These are phyloP conservation scores for Lignosus rhinocerotis DNA, from an alignment of 1,284 basidiomycete genomes.

Conservation along the genomic window DNA sequence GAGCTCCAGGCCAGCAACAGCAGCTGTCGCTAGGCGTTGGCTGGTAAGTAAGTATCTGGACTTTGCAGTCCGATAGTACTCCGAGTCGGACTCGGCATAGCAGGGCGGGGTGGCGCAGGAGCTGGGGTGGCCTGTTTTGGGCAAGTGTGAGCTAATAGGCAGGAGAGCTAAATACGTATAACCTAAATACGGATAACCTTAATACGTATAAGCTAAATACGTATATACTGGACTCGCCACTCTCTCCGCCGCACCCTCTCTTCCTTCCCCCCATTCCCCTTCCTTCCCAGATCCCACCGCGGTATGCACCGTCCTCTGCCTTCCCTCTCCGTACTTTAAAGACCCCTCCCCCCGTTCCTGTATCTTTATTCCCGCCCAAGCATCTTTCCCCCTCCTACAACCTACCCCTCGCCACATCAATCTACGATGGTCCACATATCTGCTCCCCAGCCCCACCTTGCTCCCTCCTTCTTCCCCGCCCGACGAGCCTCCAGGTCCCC, in stretches of 20 bases:
- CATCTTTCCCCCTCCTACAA: constrained; percentile 6
- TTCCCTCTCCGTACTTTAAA: constrained; percentile 24
- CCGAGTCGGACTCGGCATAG: no score
- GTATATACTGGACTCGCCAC: constrained; percentile 9
- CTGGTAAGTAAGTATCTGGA: no score
- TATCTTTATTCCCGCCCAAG: constrained; percentile 24
- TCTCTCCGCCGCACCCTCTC: constrained; percentile 14
- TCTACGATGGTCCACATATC: constrained; percentile 23
- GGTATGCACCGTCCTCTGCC: constrained; percentile 19
- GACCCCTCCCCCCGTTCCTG: constrained; percentile 18
- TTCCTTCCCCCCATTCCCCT: constrained; percentile 27
- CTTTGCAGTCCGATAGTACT: no score
- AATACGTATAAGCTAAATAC: constrained; percentile 15
- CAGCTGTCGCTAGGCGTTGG: no score
- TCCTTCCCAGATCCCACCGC: constrained; percentile 18
- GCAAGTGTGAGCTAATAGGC: constrained; percentile 3
- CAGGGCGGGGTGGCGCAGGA: no score
- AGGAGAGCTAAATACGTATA: constrained; percentile 10
- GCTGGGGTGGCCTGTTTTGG: constrained; percentile 6
- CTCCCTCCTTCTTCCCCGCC: constrained; percentile 14
- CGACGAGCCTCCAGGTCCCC: constrained; percentile 10
- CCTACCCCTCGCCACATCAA: constrained; percentile 7
- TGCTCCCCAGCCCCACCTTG: constrained; percentile 29
- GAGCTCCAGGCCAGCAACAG: no score
- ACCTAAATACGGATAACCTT: constrained; percentile 14